Percentiles rank a stretch among this genome's conserved stretches.
phyloP scores from a whole-genome alignment of 2,329 filamentous ascomycete species.

The Nemania sp. region DNA sequence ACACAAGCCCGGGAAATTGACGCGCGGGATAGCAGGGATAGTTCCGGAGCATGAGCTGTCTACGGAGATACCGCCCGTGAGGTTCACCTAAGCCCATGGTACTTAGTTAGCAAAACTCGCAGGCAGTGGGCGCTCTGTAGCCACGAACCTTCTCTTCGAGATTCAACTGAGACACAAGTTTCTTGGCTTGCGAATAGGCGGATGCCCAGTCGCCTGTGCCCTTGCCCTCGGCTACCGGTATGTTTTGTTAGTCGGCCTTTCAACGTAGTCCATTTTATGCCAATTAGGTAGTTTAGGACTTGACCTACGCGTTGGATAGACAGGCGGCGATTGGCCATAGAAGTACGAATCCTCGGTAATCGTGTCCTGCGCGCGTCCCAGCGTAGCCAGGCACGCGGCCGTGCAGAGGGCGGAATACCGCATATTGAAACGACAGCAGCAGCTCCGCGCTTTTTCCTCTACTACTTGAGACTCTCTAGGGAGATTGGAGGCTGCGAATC shows the following conservation, averaged over 20 bases:
- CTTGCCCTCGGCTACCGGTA: slow-evolving; percentile 37
- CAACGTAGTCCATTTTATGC: background rate
- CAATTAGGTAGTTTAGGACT: background rate
- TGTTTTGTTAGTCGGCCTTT: slow-evolving; percentile 17
- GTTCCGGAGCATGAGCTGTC: slow-evolving; percentile 47
- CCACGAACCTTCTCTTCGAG: slow-evolving; percentile 45
- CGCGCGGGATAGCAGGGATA: slow-evolving; percentile 43
- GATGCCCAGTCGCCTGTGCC: slow-evolving; percentile 42
- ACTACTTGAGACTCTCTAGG: too few relatives aligned
- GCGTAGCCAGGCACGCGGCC: slow-evolving; percentile 16
- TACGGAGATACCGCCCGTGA: slow-evolving; percentile 41
- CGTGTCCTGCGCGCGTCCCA: slow-evolving; percentile 28
- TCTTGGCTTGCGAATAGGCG: slow-evolving; percentile 42
- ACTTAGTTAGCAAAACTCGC: background rate
- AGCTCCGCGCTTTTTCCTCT: too few relatives aligned
- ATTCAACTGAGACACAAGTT: slow-evolving; percentile 44
- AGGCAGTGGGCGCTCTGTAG: too few relatives aligned
- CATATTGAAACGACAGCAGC: slow-evolving; percentile 4
- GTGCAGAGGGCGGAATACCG: slow-evolving; percentile 4
- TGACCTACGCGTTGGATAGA: slow-evolving; percentile 41
- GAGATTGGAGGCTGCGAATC: too few relatives aligned
- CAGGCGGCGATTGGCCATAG: slow-evolving; percentile 44
- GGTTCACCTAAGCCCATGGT: slow-evolving; percentile 33
- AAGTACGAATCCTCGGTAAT: slow-evolving; percentile 41
- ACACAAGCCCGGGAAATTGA: slow-evolving; percentile 47